Base-by-base conservation (phyloP, 2,329 filamentous ascomycete genomes). In the Monilinia polystroma region DNA sequence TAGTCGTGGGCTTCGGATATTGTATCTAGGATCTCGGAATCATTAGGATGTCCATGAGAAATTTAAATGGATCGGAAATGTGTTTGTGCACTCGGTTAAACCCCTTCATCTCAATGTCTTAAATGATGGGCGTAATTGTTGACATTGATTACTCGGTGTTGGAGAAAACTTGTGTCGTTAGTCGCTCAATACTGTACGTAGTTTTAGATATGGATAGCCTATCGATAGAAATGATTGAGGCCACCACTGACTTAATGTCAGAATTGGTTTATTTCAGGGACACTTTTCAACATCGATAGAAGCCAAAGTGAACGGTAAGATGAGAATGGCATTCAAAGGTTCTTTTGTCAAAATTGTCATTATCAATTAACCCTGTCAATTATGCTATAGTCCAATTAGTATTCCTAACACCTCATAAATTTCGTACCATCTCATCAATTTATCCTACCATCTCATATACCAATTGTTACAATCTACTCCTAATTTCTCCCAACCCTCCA, bases 381-480 rank as follows among this genome's bases (percentile, higher is more conserved):
- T 20, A 52, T 52, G n/a, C 29, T 26, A 20, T 47, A 14, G 4
- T 62, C 35, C 45, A 43, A 60, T 35, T 49, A 8, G 18, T 38
- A 18, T 38, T 35, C 45, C 45, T 23, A 38, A 49, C 12, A 8
- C 43, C 6, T 63, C 49, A 29, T 54, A 63, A 11, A 63, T 45
- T 18, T 55, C 60, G 43, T 23, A 20, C 29, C 47, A 38, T 41
- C 23, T 58, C 55, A 53, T 66, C 35, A 51, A 18, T 20, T 45
- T 35, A 41, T 26, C 29, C 35, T 11, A 18, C 26, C n/a, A n/a
- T 51, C 18, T n/a, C 10, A 55, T 38, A 29, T 23, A 56, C 23
- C n/a, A 58, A 16, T 26, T n/a, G 54, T 73, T 63, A 75, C 56
- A 75, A 68, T 54, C 69, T 70, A 68, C 72, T 74, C 56, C 64